Conservation (phyloP, 495 filamentous ascomycete genomes). For the Talaromyces ruber region DNA sequence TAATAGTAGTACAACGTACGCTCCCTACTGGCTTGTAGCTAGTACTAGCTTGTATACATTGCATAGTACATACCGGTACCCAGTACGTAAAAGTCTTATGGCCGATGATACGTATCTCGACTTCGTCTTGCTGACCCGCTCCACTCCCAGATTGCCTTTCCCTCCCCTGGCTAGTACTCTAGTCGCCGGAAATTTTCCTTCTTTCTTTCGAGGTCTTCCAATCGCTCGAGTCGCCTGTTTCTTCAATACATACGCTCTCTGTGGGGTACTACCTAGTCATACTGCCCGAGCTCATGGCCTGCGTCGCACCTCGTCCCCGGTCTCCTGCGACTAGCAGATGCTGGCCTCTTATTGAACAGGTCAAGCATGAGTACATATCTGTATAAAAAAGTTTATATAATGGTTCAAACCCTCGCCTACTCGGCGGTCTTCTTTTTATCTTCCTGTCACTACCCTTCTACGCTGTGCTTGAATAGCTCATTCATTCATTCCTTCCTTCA, state of each 20-base stretch:
- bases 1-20: no score
- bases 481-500: neutral
- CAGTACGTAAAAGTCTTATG: neutral
- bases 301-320: neutral
- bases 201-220: neutral
- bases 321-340: neutral
- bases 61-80: neutral
- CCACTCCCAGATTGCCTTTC: neutral
- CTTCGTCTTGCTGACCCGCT: neutral
- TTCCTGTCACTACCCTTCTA: neutral
- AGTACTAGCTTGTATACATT: neutral
- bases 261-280: neutral
- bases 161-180: neutral
- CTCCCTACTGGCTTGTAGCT: neutral
- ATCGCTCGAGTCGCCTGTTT: neutral
- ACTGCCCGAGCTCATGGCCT: neutral
- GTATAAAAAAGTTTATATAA: neutral
- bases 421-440: neutral
- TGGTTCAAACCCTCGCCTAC: neutral
- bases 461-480: constrained; percentile 2
- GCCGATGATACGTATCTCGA: neutral
- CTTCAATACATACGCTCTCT: neutral
- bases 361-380: neutral
- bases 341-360: neutral
- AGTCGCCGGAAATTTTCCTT: neutral